Conservation (phyloP, 1,284 basidiomycete genomes). For the Xanthoconium separans region DNA sequence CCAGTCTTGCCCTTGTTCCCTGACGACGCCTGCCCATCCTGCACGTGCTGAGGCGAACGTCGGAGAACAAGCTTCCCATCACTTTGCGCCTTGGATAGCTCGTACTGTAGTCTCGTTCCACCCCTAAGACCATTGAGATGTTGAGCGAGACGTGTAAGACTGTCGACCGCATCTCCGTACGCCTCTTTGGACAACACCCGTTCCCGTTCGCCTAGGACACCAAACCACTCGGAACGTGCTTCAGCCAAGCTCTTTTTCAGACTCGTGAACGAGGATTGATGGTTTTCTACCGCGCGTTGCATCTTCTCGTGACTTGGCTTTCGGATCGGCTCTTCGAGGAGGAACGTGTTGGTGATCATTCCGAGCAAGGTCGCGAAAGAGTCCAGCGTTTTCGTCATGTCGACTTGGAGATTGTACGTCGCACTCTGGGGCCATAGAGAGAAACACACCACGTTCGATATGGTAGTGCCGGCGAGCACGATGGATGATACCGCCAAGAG, state of each 20-base stretch:
- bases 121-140: slow-evolving; percentile 86
- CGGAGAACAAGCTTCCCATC: slow-evolving; percentile 49
- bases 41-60: slow-evolving; percentile 23
- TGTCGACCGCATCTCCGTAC: slow-evolving; percentile 83
- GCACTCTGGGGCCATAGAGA: slow-evolving; percentile 84
- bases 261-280: slow-evolving; percentile 85
- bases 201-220: slow-evolving; percentile 38
- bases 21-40: slow-evolving; percentile 6
- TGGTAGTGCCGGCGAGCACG: slow-evolving; percentile 70
- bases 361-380: slow-evolving; percentile 85
- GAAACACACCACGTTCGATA: slow-evolving; percentile 86
- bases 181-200: slow-evolving; percentile 50
- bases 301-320: slow-evolving; percentile 60
- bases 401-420: slow-evolving; percentile 75
- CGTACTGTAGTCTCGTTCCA: slow-evolving; percentile 80
- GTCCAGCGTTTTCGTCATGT: slow-evolving; percentile 83
- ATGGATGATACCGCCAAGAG: slow-evolving; percentile 76
- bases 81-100: slow-evolving; percentile 68
- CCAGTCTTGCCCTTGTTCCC: slow-evolving; percentile 9
- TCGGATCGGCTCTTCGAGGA: slow-evolving; percentile 71
- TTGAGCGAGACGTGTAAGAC: slow-evolving; percentile 85
- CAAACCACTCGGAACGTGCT: slow-evolving; percentile 80
- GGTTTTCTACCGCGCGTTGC: slow-evolving; percentile 73
- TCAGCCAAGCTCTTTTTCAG: slow-evolving; percentile 83
- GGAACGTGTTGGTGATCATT: slow-evolving; percentile 80